phyloP scores from a whole-genome alignment of 2,329 filamentous ascomycete species.

The Talaromyces amestolkiae region DNA sequence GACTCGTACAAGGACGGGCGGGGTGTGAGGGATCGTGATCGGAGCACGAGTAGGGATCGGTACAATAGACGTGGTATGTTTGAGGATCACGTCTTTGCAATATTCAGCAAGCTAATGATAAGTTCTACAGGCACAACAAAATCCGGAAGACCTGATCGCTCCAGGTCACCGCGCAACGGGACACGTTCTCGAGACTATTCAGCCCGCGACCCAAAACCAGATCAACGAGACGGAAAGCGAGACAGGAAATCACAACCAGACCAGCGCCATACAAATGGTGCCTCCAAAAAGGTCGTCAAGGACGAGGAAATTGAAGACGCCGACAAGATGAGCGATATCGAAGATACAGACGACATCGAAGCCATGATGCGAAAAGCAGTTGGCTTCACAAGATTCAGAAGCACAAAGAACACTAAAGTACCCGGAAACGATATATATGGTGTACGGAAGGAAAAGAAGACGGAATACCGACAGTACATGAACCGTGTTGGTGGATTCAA shows the following conservation, averaged over 20 bases:
- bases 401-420: slow-evolving; percentile 86
- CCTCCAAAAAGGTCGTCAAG: slow-evolving; percentile 29
- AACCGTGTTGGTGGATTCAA: slow-evolving; percentile 52
- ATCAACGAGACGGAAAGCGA: slow-evolving; percentile 33
- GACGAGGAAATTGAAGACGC: slow-evolving; percentile 55
- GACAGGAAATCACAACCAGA: slow-evolving; percentile 28
- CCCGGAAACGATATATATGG: slow-evolving; percentile 80
- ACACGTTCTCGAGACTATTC: slow-evolving; percentile 29
- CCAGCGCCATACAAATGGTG: slow-evolving; percentile 26
- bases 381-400: slow-evolving; percentile 83
- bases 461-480: slow-evolving; percentile 96
- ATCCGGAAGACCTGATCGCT: slow-evolving; percentile 36
- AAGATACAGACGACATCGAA: slow-evolving; percentile 53
- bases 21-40: slow-evolving; percentile 40
- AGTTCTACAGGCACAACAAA: slow-evolving; percentile 30
- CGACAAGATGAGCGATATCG: slow-evolving; percentile 16
- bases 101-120: no score
- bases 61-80: slow-evolving; percentile 41
- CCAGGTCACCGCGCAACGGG: slow-evolving; percentile 40
- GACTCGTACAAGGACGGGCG: slow-evolving; percentile 38
- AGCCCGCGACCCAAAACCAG: slow-evolving; percentile 32
- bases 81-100: no score
- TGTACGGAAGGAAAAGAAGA: slow-evolving; percentile 89
- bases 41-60: slow-evolving; percentile 40
- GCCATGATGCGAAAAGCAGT: slow-evolving; percentile 78